phyloP scores from a whole-genome alignment of 257 asterid species.

The Capsicum chinense region DNA sequence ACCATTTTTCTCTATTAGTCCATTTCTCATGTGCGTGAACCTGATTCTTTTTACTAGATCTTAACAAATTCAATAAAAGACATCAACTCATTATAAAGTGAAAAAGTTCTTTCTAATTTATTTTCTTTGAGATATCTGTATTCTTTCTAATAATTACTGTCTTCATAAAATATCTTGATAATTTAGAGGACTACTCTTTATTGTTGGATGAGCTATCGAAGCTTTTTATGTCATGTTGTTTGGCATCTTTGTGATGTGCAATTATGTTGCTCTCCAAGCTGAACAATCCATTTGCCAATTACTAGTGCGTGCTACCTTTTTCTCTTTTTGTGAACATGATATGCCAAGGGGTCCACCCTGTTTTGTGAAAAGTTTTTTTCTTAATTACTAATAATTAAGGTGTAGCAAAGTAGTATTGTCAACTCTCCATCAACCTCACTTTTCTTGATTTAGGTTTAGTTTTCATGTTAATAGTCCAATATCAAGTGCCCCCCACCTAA shows the following conservation, averaged over 20 bases:
- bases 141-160: too few species aligned
- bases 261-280: background rate
- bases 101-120: too few species aligned
- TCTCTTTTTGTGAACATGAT: background rate
- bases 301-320: background rate
- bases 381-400: background rate
- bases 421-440: background rate
- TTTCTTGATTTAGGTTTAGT: background rate
- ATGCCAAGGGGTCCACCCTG: background rate
- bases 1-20: too few species aligned
- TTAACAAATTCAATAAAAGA: too few species aligned
- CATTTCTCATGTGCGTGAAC: too few species aligned
- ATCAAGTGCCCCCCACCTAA: background rate
- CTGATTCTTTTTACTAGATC: too few species aligned
- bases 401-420: background rate
- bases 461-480: background rate
- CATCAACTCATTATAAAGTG: too few species aligned
- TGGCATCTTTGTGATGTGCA: constrained; percentile 9
- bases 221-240: background rate
- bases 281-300: background rate
- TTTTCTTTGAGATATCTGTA: too few species aligned
- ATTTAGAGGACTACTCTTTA: background rate
- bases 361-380: background rate
- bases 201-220: background rate
- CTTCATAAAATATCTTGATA: background rate